phyloP scores from a whole-genome alignment of 148 eudicot species.

The Vaccinium vitisidaea region DNA sequence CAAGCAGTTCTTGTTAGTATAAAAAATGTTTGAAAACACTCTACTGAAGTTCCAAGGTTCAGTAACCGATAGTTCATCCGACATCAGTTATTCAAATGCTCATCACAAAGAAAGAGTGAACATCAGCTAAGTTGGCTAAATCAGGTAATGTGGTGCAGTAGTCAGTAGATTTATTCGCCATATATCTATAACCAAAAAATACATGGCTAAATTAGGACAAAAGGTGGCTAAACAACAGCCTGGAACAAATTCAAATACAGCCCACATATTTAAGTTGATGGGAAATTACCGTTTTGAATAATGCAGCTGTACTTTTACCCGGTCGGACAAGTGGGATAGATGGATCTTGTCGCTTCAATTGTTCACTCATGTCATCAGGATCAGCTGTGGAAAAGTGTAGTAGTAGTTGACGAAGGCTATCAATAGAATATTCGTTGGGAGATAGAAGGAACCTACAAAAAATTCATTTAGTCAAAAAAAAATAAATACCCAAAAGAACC shows the following conservation, averaged over 20 bases:
- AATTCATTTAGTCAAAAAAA: neutral
- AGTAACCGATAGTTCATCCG: neutral
- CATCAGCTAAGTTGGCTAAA: neutral
- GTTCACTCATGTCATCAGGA: conserved; percentile 97
- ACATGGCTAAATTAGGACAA: neutral
- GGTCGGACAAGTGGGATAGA: conserved; percentile 95
- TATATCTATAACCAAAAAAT: conserved; percentile 8
- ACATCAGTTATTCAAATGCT: neutral
- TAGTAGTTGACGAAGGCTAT: conserved; percentile 97
- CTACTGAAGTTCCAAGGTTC: neutral
- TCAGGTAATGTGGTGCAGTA: no score
- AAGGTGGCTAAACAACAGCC: neutral
- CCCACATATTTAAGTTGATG: neutral
- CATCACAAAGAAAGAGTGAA: neutral
- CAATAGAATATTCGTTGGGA: conserved; percentile 79
- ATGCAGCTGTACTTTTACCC: conserved; percentile 82
- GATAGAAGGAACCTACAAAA: conserved; percentile 69
- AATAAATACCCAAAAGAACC: no score
- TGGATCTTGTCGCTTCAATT: conserved; percentile 95
- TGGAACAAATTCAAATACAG: neutral
- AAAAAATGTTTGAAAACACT: neutral
- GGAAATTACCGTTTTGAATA: conserved; percentile 69
- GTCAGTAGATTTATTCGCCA: neutral
- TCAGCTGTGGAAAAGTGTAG: conserved; percentile 91
- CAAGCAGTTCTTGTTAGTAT: neutral